Conservation (phyloP, 73 alveolate genomes). For the Durusdinium trenchii region DNA sequence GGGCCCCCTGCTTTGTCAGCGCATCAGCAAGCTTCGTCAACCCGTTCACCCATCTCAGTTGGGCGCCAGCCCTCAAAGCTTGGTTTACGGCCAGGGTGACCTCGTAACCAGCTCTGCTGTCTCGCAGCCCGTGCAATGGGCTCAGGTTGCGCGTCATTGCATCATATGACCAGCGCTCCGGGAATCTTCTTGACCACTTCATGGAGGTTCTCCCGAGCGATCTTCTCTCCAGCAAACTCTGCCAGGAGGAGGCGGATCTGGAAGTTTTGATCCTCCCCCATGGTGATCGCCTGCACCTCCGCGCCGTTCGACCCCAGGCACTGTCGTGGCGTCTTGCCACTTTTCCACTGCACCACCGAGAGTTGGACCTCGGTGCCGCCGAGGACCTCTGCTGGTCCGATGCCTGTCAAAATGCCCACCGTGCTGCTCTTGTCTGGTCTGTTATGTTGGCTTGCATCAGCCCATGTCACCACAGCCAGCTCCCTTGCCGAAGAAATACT, state of each 20-base stretch:
- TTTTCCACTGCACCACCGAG: neutral
- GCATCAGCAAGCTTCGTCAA: neutral
- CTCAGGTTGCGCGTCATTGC: neutral
- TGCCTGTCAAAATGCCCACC: neutral
- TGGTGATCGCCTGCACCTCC: slow-evolving; percentile 2
- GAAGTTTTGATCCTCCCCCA: neutral
- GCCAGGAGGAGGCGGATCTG: neutral
- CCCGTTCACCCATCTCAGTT: neutral
- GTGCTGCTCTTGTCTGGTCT: neutral
- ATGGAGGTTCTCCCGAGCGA: neutral
- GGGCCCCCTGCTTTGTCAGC: neutral
- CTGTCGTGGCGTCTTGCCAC: neutral
- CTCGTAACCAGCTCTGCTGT: neutral
- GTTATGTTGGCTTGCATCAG: neutral
- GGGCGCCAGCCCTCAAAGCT: neutral
- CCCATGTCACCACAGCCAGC: neutral
- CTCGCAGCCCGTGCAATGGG: neutral
- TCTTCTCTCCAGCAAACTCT: neutral
- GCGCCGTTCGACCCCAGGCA: slow-evolving; percentile 3
- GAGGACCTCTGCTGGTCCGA: neutral
- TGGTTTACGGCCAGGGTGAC: neutral
- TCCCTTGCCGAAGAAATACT: neutral
- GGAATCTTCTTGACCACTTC: neutral
- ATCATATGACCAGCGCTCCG: neutral
- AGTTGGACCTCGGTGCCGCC: neutral